Evolutionary conservation across 345 rosid genomes (phyloP).

Genomic region (Ceriops decandra): DNA sequence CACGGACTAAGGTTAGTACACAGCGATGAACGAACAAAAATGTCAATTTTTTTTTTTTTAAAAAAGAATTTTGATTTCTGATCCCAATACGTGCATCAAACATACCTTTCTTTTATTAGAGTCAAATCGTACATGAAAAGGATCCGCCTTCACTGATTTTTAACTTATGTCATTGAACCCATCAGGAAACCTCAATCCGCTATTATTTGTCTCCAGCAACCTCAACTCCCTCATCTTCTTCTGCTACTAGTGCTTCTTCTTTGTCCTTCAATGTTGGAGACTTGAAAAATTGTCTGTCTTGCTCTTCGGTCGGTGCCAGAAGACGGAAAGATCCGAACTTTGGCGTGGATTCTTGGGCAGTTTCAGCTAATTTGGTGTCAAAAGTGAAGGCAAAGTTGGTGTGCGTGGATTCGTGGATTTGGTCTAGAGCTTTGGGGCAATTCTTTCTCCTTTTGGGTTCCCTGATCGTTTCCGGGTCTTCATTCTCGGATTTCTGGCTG

Average conservation of each 20-base stretch:
- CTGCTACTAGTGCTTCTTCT: neutral
- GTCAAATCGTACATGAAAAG: too few species aligned
- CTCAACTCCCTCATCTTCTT: too few species aligned
- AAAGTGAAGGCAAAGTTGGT: constrained; percentile 18
- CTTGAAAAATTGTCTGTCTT: neutral
- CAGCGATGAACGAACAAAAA: too few species aligned
- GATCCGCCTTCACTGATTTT: too few species aligned
- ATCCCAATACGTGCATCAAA: too few species aligned
- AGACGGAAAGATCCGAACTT: constrained; percentile 28
- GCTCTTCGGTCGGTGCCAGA: neutral
- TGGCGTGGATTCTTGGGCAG: constrained; percentile 22
- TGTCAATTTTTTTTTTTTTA: too few species aligned
- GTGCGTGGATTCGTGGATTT: constrained; percentile 3
- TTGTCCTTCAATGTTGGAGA: neutral
- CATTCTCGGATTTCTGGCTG: constrained; percentile 8
- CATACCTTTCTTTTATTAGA: too few species aligned
- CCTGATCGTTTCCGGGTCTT: constrained; percentile 5
- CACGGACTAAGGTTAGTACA: too few species aligned
- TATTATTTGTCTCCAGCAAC: too few species aligned
- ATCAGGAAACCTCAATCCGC: too few species aligned
- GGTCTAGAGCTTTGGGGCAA: constrained; percentile 21
- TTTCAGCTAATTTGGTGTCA: constrained; percentile 17
- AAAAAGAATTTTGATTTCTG: too few species aligned
- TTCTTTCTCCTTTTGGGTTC: constrained; percentile 19
- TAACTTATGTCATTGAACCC: too few species aligned